A percentile compares a stretch with the other conserved stretches of the same genome.
These are phyloP conservation scores for Debaryomyces hansenii DNA, from an alignment of 805 yeast genomes.

Conservation along the genomic window DNA sequence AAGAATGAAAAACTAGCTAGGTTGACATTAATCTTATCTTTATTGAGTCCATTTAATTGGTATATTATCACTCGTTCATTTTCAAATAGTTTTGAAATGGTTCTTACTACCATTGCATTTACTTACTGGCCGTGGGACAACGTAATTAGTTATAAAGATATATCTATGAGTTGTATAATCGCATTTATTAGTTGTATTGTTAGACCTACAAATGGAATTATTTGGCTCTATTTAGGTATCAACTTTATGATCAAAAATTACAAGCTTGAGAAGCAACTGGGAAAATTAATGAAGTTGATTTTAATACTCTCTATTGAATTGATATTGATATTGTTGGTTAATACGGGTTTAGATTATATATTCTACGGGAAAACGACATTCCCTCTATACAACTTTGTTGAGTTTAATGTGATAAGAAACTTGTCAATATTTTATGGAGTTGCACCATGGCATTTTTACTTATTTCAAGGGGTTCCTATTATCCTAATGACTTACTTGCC, in stretches of 20 bases:
- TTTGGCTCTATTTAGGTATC: conserved; percentile 70
- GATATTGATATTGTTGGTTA: conserved; percentile 33
- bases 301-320: conserved; percentile 18
- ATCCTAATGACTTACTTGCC: conserved; percentile 69
- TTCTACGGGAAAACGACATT: conserved; percentile 59
- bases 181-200: conserved; percentile 68
- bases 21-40: conserved; percentile 48
- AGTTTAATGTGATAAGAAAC: conserved; percentile 74
- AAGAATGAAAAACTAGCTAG: conserved; percentile 35
- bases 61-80: conserved; percentile 79
- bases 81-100: conserved; percentile 79
- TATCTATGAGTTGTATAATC: conserved; percentile 32
- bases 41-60: conserved; percentile 79
- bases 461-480: conserved; percentile 80
- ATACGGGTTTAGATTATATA: conserved; percentile 50
- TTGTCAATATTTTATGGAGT: conserved; percentile 82
- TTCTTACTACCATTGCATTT: conserved; percentile 65
- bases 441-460: conserved; percentile 82
- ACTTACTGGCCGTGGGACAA: conserved; percentile 67
- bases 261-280: not conserved
- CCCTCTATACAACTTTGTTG: conserved; percentile 69
- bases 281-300: conserved; percentile 8
- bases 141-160: conserved; percentile 12
- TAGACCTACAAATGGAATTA: conserved; percentile 79
- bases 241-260: conserved; percentile 6